phyloP scores from a whole-genome alignment of 257 asterid genomes.

The Gardenia jasminoides region DNA sequence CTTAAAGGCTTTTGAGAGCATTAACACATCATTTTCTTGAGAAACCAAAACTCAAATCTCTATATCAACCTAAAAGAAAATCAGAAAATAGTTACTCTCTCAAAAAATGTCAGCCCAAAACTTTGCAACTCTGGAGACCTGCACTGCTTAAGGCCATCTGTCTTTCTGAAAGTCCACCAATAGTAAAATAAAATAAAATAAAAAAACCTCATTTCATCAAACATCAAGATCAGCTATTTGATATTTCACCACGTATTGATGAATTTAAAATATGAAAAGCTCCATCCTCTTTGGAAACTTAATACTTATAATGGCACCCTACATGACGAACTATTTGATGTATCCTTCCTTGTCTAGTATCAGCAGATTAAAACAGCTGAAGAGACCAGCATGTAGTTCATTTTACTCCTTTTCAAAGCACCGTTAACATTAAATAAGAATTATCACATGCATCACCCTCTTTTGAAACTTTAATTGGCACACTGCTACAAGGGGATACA shows the following conservation, averaged over 20 bases:
- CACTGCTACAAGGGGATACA: not conserved
- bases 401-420: no score
- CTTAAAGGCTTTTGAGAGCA: not conserved
- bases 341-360: not conserved
- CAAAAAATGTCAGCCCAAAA: no score
- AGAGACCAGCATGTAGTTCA: no score
- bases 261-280: not conserved
- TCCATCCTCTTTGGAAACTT: not conserved
- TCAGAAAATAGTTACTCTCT: no score
- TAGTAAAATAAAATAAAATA: not conserved
- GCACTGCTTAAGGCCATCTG: not conserved
- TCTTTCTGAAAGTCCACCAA: not conserved
- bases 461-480: not conserved
- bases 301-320: no score
- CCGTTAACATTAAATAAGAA: no score
- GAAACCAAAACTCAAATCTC: not conserved
- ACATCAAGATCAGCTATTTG: not conserved
- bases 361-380: no score
- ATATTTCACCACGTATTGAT: not conserved
- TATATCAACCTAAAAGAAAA: no score
- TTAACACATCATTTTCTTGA: not conserved
- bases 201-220: not conserved
- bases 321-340: not conserved
- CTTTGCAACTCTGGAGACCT: no score
- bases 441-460: no score